Evolutionary conservation across 2,329 filamentous ascomycete species (phyloP).

Genomic region (Neophaeococcomyces mojaviensis): DNA sequence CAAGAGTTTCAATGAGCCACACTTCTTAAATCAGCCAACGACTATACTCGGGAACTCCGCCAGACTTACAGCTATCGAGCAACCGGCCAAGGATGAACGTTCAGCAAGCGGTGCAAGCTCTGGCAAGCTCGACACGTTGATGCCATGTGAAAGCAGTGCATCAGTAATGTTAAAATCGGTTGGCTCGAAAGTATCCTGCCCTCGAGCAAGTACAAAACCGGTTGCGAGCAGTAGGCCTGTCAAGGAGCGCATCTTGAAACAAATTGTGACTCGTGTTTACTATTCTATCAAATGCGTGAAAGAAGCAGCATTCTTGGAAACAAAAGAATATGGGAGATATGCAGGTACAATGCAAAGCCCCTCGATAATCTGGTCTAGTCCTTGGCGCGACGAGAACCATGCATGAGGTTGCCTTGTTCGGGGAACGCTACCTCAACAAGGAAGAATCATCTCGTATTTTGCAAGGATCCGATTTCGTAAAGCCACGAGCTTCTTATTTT

Average conservation of each 20-base stretch:
- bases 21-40: constrained; percentile 7
- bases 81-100: constrained; percentile 10
- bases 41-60: not conserved
- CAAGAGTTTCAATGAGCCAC: constrained; percentile 11
- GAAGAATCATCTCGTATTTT: too few relatives aligned
- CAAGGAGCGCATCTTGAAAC: constrained; percentile 10
- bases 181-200: constrained; percentile 11
- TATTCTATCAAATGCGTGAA: not conserved
- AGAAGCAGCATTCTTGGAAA: too few relatives aligned
- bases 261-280: not conserved
- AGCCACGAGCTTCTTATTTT: too few relatives aligned
- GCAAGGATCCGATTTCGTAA: too few relatives aligned
- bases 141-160: constrained; percentile 11
- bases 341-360: too few relatives aligned
- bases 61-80: constrained; percentile 10
- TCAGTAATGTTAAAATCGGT: constrained; percentile 14
- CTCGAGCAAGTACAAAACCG: not conserved
- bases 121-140: constrained; percentile 11
- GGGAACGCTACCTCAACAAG: too few relatives aligned
- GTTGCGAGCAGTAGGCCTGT: constrained; percentile 3
- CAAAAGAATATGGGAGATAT: too few relatives aligned
- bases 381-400: too few relatives aligned
- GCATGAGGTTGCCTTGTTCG: too few relatives aligned
- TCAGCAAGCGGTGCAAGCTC: constrained; percentile 1
- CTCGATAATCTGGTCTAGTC: too few relatives aligned